Evolutionary conservation across 495 filamentous ascomycete species (phyloP).

Genomic region (Geopyxis carbonaria): DNA sequence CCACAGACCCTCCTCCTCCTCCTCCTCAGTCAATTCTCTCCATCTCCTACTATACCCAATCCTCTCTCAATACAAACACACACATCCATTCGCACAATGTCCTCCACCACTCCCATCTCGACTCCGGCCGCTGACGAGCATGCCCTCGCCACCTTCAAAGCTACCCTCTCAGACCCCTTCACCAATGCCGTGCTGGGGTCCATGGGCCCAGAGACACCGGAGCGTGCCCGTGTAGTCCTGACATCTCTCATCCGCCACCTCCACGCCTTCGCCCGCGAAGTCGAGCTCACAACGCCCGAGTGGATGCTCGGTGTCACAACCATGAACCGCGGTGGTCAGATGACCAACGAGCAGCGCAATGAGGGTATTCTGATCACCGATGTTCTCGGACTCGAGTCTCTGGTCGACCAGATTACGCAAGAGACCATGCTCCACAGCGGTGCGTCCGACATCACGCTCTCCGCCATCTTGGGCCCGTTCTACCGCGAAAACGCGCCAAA

Average conservation of each 20-base stretch:
- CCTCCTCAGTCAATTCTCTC: too few species aligned
- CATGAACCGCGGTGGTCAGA: constrained; percentile 53
- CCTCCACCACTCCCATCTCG: not conserved
- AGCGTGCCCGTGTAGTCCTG: constrained; percentile 49
- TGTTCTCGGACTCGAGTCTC: constrained; percentile 53
- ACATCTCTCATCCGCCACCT: constrained; percentile 53
- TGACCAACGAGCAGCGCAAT: constrained; percentile 54
- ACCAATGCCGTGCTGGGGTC: constrained; percentile 55
- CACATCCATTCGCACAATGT: too few species aligned
- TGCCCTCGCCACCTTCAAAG: constrained; percentile 3
- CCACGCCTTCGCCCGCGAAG: constrained; percentile 70
- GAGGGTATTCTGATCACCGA: constrained; percentile 58
- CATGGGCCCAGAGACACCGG: constrained; percentile 56
- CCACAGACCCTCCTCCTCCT: too few species aligned
- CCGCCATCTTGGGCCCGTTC: constrained; percentile 62
- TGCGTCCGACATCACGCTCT: constrained; percentile 41
- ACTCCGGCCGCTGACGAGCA: constrained; percentile 1
- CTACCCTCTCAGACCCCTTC: constrained; percentile 31
- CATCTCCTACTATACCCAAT: too few species aligned
- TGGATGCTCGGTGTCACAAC: constrained; percentile 52
- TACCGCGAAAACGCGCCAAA: constrained; percentile 52
- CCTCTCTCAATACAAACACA: too few species aligned
- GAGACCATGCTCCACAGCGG: constrained; percentile 34
- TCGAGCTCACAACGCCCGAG: constrained; percentile 62
- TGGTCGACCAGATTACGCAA: constrained; percentile 65